Evolutionary conservation across 108 stramenopile genomes (phyloP).

Genomic region (Cyclotella atomus): DNA sequence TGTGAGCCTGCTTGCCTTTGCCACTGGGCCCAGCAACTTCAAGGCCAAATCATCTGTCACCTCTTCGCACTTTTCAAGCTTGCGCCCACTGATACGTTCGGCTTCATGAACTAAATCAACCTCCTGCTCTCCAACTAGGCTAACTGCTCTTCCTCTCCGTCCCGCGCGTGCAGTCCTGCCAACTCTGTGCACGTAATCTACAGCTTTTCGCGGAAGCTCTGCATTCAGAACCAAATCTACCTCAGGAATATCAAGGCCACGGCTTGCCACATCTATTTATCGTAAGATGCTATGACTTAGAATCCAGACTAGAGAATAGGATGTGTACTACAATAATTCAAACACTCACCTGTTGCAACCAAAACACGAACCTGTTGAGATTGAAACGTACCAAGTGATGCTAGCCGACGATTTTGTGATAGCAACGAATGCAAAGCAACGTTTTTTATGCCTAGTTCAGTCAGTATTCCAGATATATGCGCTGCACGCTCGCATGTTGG

Average conservation of each 20-base stretch:
- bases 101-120: constrained; percentile 85
- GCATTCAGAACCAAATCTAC: constrained; percentile 97
- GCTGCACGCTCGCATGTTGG: constrained; percentile 95
- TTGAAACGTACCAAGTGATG: constrained; percentile 92
- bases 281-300: too few species aligned
- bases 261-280: constrained; percentile 95
- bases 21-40: constrained; percentile 79
- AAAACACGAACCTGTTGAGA: constrained; percentile 88
- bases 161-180: constrained; percentile 98
- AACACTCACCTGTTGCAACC: too few species aligned
- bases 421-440: constrained; percentile 93
- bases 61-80: constrained; percentile 76
- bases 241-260: constrained; percentile 97
- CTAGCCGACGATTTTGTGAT: constrained; percentile 89
- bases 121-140: constrained; percentile 91
- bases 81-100: constrained; percentile 73
- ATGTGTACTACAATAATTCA: too few species aligned
- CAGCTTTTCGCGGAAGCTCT: constrained; percentile 92
- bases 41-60: constrained; percentile 88
- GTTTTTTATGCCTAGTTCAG: constrained; percentile 87
- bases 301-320: too few species aligned
- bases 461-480: constrained; percentile 87
- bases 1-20: constrained; percentile 87
- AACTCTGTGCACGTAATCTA: constrained; percentile 97
- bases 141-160: constrained; percentile 92